Evolutionary conservation across 2,329 filamentous ascomycete species (phyloP), one percentile per base, ranked within the genome.

Genomic region (Pseudogymnoascus pannorum): DNA sequence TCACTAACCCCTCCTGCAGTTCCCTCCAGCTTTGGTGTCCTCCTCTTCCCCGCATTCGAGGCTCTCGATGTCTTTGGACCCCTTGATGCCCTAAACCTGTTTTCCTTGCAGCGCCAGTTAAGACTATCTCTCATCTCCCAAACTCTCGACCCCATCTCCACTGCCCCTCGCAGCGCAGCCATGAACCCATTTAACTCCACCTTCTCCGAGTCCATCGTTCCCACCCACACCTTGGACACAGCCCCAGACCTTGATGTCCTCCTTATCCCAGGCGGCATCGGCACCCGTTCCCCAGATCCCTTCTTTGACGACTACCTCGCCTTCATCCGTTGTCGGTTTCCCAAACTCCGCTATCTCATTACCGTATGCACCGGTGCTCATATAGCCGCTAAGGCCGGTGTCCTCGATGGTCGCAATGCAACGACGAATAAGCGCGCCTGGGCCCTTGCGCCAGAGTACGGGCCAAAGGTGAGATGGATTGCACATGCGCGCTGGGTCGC

Each of bases 201-300:
- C 16, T 66, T 68, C 22, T 57, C 61, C 33, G 60, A 64, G 35
- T 62, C 63, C 26, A 58, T 66, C 12, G 57, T 67, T 9, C 65
- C 65, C 20, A 68, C 66, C 3, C 66, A 68, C 42, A 67, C 68
- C 14, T 69, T 64, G 44, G 36, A 44, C 5, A 68, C 48, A 8
- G 60, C 66, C 2, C 68, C 68, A 1, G 42, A 60, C 4, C 72
- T 87, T 3, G 84, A 88, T 42, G 81, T 88, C 3, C 75, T 90
- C 16, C 71, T 91, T n/a, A 72, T 90, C 5, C 87, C 87, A 0
- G 87, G 87, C 1, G 86, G 87, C 0, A 59, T 74, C 0, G 86
- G 86, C 0, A 75, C 74, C 0, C 72, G 78, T 2, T 68, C 70
- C 70, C 26, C 61, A 76, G 22, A 66, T 67, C 31, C 63, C 63